phyloP scores from a whole-genome alignment of 2,329 filamentous ascomycete genomes.

The Tolypocladium nubicola region DNA sequence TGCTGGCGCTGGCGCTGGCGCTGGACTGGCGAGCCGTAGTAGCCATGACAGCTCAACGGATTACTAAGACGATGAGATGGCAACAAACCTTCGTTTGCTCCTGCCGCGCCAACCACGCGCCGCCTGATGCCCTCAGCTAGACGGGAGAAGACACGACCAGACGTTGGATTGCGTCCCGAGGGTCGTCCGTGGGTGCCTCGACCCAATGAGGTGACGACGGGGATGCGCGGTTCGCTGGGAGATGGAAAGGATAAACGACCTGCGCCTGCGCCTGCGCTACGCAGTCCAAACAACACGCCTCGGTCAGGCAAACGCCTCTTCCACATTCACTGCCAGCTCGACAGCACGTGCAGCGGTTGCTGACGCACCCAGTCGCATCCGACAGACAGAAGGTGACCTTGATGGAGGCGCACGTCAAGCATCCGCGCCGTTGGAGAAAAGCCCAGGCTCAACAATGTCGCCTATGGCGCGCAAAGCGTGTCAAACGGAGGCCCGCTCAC shows the following conservation, averaged over 20 bases:
- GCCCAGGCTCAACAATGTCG: background rate
- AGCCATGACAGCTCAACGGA: background rate
- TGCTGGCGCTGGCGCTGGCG: background rate
- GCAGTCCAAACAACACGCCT: background rate
- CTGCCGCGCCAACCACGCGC: background rate
- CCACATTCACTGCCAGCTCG: background rate
- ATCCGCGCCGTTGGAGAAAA: background rate
- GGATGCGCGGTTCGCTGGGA: background rate
- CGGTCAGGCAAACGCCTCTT: background rate
- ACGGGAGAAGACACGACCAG: background rate
- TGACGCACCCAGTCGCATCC: background rate
- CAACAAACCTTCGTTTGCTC: background rate
- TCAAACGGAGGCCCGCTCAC: background rate
- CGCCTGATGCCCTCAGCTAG: background rate
- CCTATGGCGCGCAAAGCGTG: background rate
- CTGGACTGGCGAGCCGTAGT: background rate
- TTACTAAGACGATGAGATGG: background rate
- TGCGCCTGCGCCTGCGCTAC: background rate
- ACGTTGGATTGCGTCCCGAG: background rate
- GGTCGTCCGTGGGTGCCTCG: background rate
- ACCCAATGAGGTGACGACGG: background rate
- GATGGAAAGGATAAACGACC: background rate
- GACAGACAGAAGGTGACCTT: background rate
- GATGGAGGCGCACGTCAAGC: background rate
- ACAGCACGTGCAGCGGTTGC: background rate